Conservation (phyloP, 441 rosid species). For the Erysimum cheiri region DNA sequence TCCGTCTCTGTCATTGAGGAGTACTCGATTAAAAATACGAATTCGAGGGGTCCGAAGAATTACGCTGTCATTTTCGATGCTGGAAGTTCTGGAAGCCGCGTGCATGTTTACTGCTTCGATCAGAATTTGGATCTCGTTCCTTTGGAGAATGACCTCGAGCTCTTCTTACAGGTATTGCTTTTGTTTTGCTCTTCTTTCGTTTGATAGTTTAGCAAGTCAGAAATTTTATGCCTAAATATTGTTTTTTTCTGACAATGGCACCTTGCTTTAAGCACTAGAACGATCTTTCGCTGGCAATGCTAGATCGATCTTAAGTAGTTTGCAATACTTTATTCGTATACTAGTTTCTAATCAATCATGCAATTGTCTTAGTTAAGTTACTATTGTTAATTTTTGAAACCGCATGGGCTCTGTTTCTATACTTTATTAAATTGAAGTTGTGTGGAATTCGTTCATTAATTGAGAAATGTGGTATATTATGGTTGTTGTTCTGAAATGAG, state of each 20-base stretch:
- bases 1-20: slow-evolving; percentile 48
- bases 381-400: slow-evolving; percentile 9
- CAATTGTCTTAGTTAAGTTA: not conserved
- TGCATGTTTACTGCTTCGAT: slow-evolving; percentile 92
- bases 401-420: not conserved
- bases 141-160: slow-evolving; percentile 88
- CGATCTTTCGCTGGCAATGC: not conserved
- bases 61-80: slow-evolving; percentile 93
- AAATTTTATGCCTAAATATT: not conserved
- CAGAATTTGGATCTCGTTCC: slow-evolving; percentile 86
- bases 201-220: not conserved
- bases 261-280: not conserved
- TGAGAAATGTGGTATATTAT: not conserved
- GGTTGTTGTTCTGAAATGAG: not conserved
- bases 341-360: not conserved
- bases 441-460: not conserved
- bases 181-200: not conserved
- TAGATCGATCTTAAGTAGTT: slow-evolving; percentile 6
- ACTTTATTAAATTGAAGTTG: not conserved
- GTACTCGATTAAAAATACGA: slow-evolving; percentile 45
- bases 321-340: not conserved
- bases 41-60: slow-evolving; percentile 48
- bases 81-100: slow-evolving; percentile 97
- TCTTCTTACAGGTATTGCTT: slow-evolving; percentile 69
- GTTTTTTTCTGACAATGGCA: not conserved